These are phyloP conservation scores for Tetraselmis striata DNA, from an alignment of 139 green algal genomes.

Conservation along the genomic window DNA sequence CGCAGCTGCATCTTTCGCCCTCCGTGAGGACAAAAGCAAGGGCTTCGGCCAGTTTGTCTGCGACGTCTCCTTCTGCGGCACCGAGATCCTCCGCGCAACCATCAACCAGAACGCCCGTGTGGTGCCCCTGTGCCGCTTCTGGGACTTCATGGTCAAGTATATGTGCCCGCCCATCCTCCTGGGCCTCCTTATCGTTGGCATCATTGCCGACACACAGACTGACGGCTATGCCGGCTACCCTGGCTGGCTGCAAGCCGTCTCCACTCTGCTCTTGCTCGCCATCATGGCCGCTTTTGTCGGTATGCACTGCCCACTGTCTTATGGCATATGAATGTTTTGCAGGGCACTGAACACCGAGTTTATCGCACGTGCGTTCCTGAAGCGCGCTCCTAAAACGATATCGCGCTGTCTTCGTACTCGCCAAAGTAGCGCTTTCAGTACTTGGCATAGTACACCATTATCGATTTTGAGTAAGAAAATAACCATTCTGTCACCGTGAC, in stretches of 20 bases:
- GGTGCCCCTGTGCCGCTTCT: background rate
- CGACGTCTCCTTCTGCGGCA: background rate
- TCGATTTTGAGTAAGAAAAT: no score
- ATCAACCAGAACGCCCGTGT: background rate
- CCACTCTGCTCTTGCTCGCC: background rate
- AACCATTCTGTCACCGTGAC: no score
- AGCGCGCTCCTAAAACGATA: no score
- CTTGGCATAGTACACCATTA: no score
- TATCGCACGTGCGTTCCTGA: no score
- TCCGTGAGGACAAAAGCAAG: background rate
- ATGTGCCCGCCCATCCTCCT: conserved; percentile 8
- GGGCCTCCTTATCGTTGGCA: background rate
- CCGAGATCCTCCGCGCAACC: conserved; percentile 7
- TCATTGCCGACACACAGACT: background rate
- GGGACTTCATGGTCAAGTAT: conserved; percentile 9
- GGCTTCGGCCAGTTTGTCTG: background rate
- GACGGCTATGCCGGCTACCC: conserved; percentile 7
- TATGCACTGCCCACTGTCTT: no score
- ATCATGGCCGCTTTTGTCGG: background rate
- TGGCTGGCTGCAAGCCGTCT: conserved; percentile 6
- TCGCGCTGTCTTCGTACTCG: no score
- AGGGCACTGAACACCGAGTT: no score
- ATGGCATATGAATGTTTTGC: no score
- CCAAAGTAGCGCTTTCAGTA: no score
- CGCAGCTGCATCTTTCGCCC: background rate